Base-by-base conservation (phyloP, 176 grass and related monocot species). In the Eleusine coracana region DNA sequence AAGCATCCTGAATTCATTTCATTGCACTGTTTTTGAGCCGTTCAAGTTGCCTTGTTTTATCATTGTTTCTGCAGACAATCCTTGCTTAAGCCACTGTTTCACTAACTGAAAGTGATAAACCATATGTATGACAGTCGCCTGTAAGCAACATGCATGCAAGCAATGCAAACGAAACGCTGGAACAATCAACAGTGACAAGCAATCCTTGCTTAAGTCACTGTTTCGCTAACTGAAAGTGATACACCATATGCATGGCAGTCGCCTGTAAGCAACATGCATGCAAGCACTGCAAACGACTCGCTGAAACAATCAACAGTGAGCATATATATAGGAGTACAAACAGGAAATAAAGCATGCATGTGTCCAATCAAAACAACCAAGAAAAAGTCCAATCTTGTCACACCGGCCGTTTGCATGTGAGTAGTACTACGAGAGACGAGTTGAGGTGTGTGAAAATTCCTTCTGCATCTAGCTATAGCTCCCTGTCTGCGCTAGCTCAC, bases 341-440 rank as follows among this genome's bases (percentile, higher is more conserved):
- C 34, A 55, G 34, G 31, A 39, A 17, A 39, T 3, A 50, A 36
- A 64, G 12, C 27, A 58, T 49, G 31, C 51, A 25, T 21, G 46
- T 44, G 71, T 71, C 77, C 65, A 71, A 56, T 81, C 87, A 41
- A 52, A 21, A 77, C 18, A 70, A 45, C 64, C 54, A 56, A 89
- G 20, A 79, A 81, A 81, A 81, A 50, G 68, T 21, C 39, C 72
- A 71, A 72, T 85, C 83, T 85, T 85, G 66, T 85, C 40, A 71
- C 55, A 36, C 82, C 15, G 41, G 17, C 64, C 63, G 29, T 68
- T 31, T 84, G 67, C 20, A n/a, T 29, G 44, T 11, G 60, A 42
- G 36, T 14, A 40, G 81, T 52, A 62, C 31, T 34, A 34, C 50
- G 20, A 84, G 60, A 84, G 37, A 39, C 28, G 28, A 42, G 23